Percentiles rank a stretch among this genome's conserved stretches.
Evolutionary conservation across 2,329 filamentous ascomycete genomes (phyloP).

Genomic region (Fusarium nygamai): DNA sequence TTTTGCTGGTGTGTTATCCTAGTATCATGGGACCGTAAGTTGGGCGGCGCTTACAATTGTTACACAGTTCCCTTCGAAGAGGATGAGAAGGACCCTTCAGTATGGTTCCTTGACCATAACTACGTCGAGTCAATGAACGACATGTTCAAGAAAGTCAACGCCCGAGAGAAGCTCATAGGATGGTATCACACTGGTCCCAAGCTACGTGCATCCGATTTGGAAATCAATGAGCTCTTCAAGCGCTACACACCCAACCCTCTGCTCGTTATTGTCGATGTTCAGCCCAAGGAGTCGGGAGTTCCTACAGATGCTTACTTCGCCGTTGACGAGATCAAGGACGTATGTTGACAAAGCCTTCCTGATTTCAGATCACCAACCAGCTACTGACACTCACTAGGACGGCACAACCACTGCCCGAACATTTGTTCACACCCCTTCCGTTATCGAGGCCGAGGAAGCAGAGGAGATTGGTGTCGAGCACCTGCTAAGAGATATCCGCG

Average conservation of each 20-base stretch:
- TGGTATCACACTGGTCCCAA: conserved; percentile 99
- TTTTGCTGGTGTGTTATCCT: conserved; percentile 78
- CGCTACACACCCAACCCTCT: conserved; percentile 96
- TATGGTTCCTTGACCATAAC: conserved; percentile 99
- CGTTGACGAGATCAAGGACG: conserved; percentile 99
- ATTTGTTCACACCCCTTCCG: conserved; percentile 97
- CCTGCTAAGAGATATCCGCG: conserved; percentile 94
- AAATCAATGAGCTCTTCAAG: conserved; percentile 99
- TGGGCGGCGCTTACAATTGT: conserved; percentile 25
- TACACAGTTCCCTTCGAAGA: conserved; percentile 92
- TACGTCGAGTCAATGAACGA: conserved; percentile 99
- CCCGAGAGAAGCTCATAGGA: conserved; percentile 96
- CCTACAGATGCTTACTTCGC: conserved; percentile 99
- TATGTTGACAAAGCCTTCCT: conserved; percentile 57
- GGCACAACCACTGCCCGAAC: conserved; percentile 97
- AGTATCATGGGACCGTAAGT: conserved; percentile 3
- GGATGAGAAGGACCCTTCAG: conserved; percentile 97
- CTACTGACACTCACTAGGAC: conserved; percentile 68
- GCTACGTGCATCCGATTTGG: conserved; percentile 92
- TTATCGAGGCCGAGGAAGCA: conserved; percentile 98
- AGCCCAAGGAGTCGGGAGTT: conserved; percentile 96
- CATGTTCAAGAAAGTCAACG: conserved; percentile 99
- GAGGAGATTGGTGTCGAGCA: conserved; percentile 99
- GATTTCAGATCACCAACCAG: neutral
- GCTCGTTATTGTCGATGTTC: conserved; percentile 97